A percentile compares a stretch with the other conserved stretches of the same genome.
Conservation (phyloP, 305 asterid species). For the Stenogyne calaminthoides region DNA sequence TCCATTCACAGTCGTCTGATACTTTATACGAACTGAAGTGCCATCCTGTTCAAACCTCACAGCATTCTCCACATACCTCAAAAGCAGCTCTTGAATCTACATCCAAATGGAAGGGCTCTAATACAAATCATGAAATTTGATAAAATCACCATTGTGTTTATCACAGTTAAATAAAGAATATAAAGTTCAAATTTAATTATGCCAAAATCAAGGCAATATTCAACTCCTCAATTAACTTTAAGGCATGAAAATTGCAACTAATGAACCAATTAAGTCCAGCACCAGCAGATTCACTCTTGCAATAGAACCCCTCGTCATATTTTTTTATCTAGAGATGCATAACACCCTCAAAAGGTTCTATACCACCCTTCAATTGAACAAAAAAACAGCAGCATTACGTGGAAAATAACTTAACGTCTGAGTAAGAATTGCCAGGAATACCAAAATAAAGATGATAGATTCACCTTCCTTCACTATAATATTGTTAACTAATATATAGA, state of each 20-base stretch:
- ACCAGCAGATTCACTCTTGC: neutral
- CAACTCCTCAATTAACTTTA: neutral
- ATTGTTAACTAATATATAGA: slow-evolving; percentile 11
- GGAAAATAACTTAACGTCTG: neutral
- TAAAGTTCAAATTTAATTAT: slow-evolving; percentile 21
- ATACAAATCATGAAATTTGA: slow-evolving; percentile 50
- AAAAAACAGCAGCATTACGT: neutral
- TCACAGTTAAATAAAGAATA: slow-evolving; percentile 17
- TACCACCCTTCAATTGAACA: neutral
- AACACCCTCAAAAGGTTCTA: slow-evolving; percentile 9
- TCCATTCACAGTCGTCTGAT: slow-evolving; percentile 44
- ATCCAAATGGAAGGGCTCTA: slow-evolving; percentile 62
- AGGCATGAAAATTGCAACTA: slow-evolving; percentile 6
- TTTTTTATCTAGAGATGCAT: neutral
- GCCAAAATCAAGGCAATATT: slow-evolving; percentile 10
- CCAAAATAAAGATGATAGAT: neutral
- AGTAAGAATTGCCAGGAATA: neutral
- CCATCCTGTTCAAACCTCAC: slow-evolving; percentile 65
- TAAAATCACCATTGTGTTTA: slow-evolving; percentile 33
- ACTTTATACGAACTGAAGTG: slow-evolving; percentile 53
- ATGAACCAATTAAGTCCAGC: slow-evolving; percentile 8
- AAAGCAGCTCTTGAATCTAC: slow-evolving; percentile 80
- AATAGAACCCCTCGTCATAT: neutral
- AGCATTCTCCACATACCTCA: slow-evolving; percentile 70
- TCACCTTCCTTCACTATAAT: neutral